Conservation (phyloP, 2,329 filamentous ascomycete species). For the Ceratocystis cubensis region DNA sequence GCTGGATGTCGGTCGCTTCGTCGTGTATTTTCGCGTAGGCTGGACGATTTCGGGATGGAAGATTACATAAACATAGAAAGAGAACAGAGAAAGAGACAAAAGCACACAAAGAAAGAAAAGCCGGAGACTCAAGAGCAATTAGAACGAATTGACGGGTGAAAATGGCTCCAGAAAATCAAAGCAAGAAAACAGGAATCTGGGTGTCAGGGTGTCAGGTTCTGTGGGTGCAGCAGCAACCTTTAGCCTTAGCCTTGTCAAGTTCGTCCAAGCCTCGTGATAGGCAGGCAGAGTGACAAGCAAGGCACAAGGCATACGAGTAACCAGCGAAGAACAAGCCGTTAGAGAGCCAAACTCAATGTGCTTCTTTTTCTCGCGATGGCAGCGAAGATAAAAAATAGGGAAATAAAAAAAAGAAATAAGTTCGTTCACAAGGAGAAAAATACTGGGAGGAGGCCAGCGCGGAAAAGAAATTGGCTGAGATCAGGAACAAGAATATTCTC, state of each 20-base stretch:
- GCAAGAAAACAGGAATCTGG: background rate
- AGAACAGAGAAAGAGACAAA: background rate
- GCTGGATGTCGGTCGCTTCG: conserved; percentile 5
- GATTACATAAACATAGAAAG: background rate
- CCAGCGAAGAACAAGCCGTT: background rate
- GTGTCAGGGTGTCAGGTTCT: conserved; percentile 5
- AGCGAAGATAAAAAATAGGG: background rate
- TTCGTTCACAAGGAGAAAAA: background rate
- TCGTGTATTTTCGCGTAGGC: background rate
- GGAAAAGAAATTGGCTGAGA: background rate
- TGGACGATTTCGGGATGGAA: background rate
- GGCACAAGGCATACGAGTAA: conserved; percentile 2
- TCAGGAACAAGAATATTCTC: conserved; percentile 11
- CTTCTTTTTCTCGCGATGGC: background rate
- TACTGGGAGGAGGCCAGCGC: background rate
- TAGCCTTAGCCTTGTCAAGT: background rate
- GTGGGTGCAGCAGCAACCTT: conserved; percentile 2
- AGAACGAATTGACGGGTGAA: background rate
- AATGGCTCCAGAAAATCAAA: conserved; percentile 2
- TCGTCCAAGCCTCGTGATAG: conserved; percentile 9
- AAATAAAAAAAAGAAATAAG: background rate
- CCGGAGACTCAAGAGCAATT: background rate
- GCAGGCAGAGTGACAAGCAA: background rate
- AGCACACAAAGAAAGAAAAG: too few relatives aligned
- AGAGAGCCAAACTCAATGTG: background rate